These are phyloP conservation scores for Suaeda aralocaspica DNA, from an alignment of 148 eudicot genomes.

Conservation along the genomic window DNA sequence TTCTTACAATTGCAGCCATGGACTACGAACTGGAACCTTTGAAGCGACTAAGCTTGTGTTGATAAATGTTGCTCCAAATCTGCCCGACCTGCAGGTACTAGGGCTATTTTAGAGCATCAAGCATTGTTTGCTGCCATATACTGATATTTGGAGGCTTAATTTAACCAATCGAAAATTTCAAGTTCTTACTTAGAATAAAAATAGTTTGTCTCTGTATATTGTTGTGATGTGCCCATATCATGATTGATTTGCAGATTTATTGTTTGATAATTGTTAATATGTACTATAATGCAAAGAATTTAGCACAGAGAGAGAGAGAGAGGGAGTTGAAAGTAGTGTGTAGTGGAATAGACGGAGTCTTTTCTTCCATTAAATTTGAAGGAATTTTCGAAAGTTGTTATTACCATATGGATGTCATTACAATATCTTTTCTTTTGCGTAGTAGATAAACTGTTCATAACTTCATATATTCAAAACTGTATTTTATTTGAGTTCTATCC, in stretches of 20 bases:
- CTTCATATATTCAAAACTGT: too few relatives aligned
- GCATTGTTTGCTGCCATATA: background rate
- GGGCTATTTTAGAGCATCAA: slow-evolving; percentile 5
- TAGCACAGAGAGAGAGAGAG: too few relatives aligned
- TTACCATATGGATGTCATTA: too few relatives aligned
- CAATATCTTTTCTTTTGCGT: too few relatives aligned
- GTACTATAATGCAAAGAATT: too few relatives aligned
- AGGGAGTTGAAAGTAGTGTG: too few relatives aligned
- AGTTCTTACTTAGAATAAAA: background rate
- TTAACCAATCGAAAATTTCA: background rate
- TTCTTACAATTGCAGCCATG: slow-evolving; percentile 61
- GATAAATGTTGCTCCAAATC: slow-evolving; percentile 69
- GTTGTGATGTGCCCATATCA: background rate
- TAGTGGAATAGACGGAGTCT: too few relatives aligned
- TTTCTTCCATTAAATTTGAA: too few relatives aligned
- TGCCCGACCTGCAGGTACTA: slow-evolving; percentile 82
- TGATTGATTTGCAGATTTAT: background rate
- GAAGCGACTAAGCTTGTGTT: slow-evolving; percentile 84
- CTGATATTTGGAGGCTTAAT: background rate
- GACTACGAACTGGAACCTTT: slow-evolving; percentile 86
- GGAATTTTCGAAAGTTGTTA: too few relatives aligned
- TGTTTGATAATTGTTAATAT: too few relatives aligned
- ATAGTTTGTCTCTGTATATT: background rate
- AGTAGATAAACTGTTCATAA: too few relatives aligned
- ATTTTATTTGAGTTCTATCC: too few relatives aligned